These are phyloP conservation scores for Amoebophrya sp. DNA, from an alignment of 169 alveolate genomes.

Conservation along the genomic window DNA sequence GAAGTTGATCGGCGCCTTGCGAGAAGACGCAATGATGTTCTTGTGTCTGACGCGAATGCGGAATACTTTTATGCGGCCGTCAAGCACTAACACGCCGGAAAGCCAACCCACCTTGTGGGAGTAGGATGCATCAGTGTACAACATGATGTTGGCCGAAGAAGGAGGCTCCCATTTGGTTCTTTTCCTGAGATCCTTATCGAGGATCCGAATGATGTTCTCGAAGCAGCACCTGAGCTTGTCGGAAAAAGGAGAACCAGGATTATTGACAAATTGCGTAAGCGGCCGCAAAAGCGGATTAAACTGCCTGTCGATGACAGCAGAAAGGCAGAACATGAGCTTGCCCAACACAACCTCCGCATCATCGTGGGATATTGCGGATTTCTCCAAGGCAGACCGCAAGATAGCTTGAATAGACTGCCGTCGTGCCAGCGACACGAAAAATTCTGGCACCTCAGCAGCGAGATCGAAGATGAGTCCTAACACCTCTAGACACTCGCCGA, in stretches of 20 bases:
- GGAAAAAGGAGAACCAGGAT: not conserved
- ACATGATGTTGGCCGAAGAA: not conserved
- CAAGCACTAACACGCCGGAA: not conserved
- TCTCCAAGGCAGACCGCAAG: not conserved
- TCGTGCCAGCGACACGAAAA: not conserved
- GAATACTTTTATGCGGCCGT: not conserved
- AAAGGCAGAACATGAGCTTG: not conserved
- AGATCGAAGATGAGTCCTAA: not conserved
- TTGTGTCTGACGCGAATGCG: not conserved
- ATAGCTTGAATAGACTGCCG: not conserved
- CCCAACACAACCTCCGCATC: not conserved
- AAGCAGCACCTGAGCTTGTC: not conserved
- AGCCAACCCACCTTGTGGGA: not conserved
- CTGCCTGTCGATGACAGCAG: not conserved
- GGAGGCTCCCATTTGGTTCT: not conserved
- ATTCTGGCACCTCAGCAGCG: not conserved
- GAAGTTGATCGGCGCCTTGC: not conserved
- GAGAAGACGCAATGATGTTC: not conserved
- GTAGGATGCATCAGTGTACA: not conserved
- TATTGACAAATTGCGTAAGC: not conserved
- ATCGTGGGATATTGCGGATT: not conserved
- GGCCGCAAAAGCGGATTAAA: not conserved
- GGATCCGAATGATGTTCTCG: not conserved
- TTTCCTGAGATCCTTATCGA: not conserved
- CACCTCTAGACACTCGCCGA: not conserved